Evolutionary conservation across 208 protist species (phyloP).

Genomic region (Acanthamoeba triangularis): DNA sequence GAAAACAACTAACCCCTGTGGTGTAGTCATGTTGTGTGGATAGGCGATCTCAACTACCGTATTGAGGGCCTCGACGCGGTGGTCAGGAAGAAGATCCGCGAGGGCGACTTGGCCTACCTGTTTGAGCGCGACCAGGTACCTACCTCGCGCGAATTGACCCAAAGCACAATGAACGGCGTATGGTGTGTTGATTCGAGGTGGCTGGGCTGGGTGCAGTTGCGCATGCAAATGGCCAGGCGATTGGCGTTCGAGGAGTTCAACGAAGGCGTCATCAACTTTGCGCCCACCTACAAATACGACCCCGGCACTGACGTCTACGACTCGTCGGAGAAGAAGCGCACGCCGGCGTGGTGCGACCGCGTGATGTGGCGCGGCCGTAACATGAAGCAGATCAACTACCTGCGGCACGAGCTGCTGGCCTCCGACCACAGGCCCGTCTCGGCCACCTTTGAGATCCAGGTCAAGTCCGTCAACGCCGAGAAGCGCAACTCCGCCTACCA

Average conservation of each 20-base stretch:
- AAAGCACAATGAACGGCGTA: background rate
- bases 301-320: constrained; percentile 85
- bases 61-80: constrained; percentile 82
- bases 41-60: constrained; percentile 93
- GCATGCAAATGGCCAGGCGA: constrained; percentile 80
- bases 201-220: constrained; percentile 75
- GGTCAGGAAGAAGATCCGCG: constrained; percentile 79
- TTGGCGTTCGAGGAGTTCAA: constrained; percentile 88
- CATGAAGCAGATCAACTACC: constrained; percentile 76
- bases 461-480: constrained; percentile 83
- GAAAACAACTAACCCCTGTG: background rate
- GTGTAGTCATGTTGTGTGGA: constrained; percentile 84
- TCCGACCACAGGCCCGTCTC: constrained; percentile 88
- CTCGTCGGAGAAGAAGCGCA: constrained; percentile 72
- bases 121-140: constrained; percentile 85
- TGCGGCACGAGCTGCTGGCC: constrained; percentile 80
- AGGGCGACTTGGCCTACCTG: constrained; percentile 84
- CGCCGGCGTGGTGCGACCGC: constrained; percentile 92
- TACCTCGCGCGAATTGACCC: background rate
- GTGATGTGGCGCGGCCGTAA: constrained; percentile 85
- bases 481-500: constrained; percentile 80
- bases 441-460: constrained; percentile 74
- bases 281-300: constrained; percentile 93
- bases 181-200: background rate
- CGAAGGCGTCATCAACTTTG: constrained; percentile 88